A percentile compares a stretch with the other conserved stretches of the same genome.
These are phyloP conservation scores for Boletus reticulatus DNA, from an alignment of 768 basidiomycete genomes.

Conservation along the genomic window DNA sequence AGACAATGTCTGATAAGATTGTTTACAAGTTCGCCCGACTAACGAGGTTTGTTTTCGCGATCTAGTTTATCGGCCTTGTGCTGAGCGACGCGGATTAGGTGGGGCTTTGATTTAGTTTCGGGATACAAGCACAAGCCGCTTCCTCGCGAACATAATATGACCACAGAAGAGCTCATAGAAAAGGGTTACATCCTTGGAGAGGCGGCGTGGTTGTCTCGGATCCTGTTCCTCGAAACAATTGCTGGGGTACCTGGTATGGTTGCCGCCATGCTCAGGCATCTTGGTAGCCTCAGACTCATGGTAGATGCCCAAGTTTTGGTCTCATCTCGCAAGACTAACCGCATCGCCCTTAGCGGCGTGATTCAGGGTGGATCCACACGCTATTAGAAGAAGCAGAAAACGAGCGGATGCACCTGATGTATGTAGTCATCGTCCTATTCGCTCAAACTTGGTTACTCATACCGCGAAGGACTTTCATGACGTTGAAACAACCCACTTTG, in stretches of 20 bases:
- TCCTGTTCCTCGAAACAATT: slow-evolving; percentile 79
- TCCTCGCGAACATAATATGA: slow-evolving; percentile 60
- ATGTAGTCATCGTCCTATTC: slow-evolving; percentile 2
- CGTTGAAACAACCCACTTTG: slow-evolving; percentile 73
- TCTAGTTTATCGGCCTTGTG: slow-evolving; percentile 2
- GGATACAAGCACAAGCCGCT: slow-evolving; percentile 77
- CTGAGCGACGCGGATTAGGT: slow-evolving; percentile 34
- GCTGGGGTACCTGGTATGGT: slow-evolving; percentile 98
- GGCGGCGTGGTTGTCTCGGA: slow-evolving; percentile 69
- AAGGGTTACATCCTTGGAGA: slow-evolving; percentile 74
- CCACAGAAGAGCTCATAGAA: slow-evolving; percentile 69
- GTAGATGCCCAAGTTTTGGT: slow-evolving; percentile 37
- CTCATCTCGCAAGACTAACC: slow-evolving; percentile 7
- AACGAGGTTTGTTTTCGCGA: slow-evolving; percentile 36
- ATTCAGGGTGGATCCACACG: slow-evolving; percentile 86
- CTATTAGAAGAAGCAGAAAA: slow-evolving; percentile 94
- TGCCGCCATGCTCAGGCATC: slow-evolving; percentile 83
- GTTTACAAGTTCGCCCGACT: slow-evolving; percentile 63
- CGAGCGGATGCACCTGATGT: slow-evolving; percentile 96
- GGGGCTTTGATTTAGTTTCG: slow-evolving; percentile 79
- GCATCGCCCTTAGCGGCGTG: slow-evolving; percentile 39
- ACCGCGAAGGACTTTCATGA: slow-evolving; percentile 85
- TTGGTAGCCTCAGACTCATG: slow-evolving; percentile 87
- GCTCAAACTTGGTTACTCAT: slow-evolving; percentile 11
- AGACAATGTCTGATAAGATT: slow-evolving; percentile 69